These are phyloP conservation scores for Nakazawaea populi DNA, from an alignment of 805 yeast genomes.

Conservation along the genomic window DNA sequence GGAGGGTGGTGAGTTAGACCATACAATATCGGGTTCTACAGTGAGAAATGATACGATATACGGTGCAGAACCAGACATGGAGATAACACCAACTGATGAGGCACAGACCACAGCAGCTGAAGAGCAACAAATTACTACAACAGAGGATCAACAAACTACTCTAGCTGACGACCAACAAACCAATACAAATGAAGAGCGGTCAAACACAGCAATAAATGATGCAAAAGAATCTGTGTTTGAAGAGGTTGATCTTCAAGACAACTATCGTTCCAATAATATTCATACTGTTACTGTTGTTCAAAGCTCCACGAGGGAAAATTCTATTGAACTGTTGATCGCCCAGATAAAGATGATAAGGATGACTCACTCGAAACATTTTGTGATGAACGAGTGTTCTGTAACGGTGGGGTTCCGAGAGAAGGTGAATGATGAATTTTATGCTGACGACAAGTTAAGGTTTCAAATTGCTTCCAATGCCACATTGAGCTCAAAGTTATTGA, in stretches of 20 bases:
- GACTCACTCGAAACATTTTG: neutral
- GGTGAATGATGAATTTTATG: neutral
- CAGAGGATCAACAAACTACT: neutral
- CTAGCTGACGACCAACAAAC: neutral
- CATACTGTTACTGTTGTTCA: neutral
- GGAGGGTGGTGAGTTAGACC: neutral
- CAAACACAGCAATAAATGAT: neutral
- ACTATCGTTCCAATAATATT: neutral
- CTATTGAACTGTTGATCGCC: neutral
- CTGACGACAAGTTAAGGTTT: constrained; percentile 2
- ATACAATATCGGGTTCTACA: neutral
- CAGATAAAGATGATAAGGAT: constrained; percentile 3
- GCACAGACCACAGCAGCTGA: neutral
- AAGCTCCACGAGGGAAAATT: neutral
- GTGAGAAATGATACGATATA: neutral
- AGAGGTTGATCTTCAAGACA: neutral
- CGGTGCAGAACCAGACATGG: neutral
- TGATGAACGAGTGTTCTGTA: neutral
- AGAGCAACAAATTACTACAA: neutral
- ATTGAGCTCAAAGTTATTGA: constrained; percentile 5
- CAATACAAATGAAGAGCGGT: neutral
- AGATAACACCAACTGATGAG: neutral
- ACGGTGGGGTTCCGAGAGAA: neutral
- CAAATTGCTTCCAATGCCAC: constrained; percentile 5
- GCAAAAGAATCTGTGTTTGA: neutral